Base-by-base conservation (phyloP, 2,329 filamentous ascomycete species). In the Neobulgaria alba region DNA sequence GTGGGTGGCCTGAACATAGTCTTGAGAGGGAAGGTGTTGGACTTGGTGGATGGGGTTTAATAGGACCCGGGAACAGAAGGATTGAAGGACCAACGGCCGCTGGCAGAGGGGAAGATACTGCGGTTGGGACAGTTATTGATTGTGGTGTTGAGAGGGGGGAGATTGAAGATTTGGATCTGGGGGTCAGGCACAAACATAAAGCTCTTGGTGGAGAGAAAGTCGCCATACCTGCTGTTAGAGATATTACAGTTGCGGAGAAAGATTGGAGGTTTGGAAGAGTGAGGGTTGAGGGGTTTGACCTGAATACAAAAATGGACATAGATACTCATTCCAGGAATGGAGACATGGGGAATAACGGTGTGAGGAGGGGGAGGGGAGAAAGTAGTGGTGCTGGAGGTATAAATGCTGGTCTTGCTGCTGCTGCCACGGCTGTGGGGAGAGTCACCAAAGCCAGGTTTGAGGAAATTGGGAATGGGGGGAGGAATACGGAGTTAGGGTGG, bases 261-360 rank as follows among this genome's bases (percentile, higher is more conserved):
- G 90, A 96, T 61, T 90, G 85, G 81, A 73, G 92, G 39, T 87
- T 93, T 60, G 85, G 82, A 33, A 70, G 69, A n/a, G 73, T 96
- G 38, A 75, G 73, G 39, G 77, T 95, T 31, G 79, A 90, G 61
- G 85, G 85, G 56, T 79, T 95, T 61, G 84, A 94, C 61, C 80
- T 89, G 71, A 67, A 69, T 34, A 49, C 58, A 3, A 26, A 35
- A 15, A 23, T 23, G 18, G 19, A 30, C 19, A 29, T 15, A 34
- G 21, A 40, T 37, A 58, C 63, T 12, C 53, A 68, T 55, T 59
- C 75, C 19, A 17, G 16, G 12, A 18, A 9, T 8, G 23, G 9
- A 8, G n/a, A 30, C 8, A 4, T 5, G 20, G 4, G 18, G 14
- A 12, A 8, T 14, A 15, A 18, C 12, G 16, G 19, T 12, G 9